Evolutionary conservation across 306 rosid genomes (phyloP).

Genomic region (Pyrus communis): DNA sequence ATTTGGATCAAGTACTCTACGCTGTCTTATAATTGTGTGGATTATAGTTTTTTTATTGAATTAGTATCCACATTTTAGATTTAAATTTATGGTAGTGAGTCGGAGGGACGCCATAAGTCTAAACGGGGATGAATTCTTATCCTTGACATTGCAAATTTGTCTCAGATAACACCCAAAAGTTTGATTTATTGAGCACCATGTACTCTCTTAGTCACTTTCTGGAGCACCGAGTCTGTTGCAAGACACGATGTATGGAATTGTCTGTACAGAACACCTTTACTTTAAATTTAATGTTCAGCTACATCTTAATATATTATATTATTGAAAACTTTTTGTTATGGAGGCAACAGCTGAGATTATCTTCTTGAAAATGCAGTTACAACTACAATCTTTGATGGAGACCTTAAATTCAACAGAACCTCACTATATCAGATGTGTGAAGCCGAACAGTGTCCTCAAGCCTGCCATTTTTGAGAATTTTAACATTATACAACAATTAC

Average conservation of each 20-base stretch:
- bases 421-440: conserved; percentile 99
- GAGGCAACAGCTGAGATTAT: conserved; percentile 10
- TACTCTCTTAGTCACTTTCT: not conserved
- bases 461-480: conserved; percentile 89
- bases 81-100: not conserved
- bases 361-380: conserved; percentile 55
- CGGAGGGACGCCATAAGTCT: not conserved
- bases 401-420: conserved; percentile 93
- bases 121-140: not conserved
- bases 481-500: conserved; percentile 90
- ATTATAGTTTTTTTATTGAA: not conserved
- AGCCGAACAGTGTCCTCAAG: conserved; percentile 95
- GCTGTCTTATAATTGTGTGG: not conserved
- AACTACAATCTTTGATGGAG: conserved; percentile 99
- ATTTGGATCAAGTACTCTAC: not conserved
- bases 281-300: not conserved
- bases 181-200: not conserved
- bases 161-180: not conserved
- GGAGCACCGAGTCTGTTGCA: not conserved
- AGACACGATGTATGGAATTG: not conserved
- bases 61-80: not conserved
- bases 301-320: not conserved
- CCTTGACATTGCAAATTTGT: not conserved
- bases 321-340: conserved; percentile 10
- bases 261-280: not conserved